A percentile compares a stretch with the other conserved stretches of the same genome.
Conservation (phyloP, 176 grass and related monocot genomes). For the Pontederia paniculata region DNA sequence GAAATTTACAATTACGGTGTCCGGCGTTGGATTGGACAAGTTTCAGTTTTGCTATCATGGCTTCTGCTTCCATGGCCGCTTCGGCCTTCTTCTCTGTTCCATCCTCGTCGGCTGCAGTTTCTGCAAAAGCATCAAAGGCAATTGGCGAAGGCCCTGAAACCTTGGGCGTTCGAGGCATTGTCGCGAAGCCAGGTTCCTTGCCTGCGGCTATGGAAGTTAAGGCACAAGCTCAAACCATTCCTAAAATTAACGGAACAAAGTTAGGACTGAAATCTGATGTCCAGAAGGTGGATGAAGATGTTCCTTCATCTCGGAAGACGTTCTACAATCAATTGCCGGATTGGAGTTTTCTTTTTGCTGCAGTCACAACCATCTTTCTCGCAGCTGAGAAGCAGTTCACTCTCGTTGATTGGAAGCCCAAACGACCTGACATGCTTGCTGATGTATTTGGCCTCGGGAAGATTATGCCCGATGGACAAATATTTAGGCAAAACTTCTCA, state of each 20-base stretch:
- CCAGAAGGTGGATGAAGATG: slow-evolving; percentile 23
- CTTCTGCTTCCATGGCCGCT: slow-evolving; percentile 34
- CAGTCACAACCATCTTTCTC: slow-evolving; percentile 86
- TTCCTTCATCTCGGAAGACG: slow-evolving; percentile 47
- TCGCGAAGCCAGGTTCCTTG: slow-evolving; percentile 40
- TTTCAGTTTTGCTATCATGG: slow-evolving; percentile 24
- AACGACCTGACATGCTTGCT: slow-evolving; percentile 88
- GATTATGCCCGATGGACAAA: slow-evolving; percentile 77
- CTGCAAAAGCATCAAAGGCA: slow-evolving; percentile 34
- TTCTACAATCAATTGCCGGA: slow-evolving; percentile 92
- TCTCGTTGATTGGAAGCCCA: slow-evolving; percentile 84
- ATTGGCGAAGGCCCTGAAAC: slow-evolving; percentile 41
- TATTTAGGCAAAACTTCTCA: slow-evolving; percentile 89
- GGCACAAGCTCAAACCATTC: slow-evolving; percentile 56
- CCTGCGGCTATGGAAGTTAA: slow-evolving; percentile 52
- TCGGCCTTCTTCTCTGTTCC: slow-evolving; percentile 48
- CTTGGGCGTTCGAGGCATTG: slow-evolving; percentile 48
- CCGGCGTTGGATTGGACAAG: too few relatives aligned
- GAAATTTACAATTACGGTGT: background rate
- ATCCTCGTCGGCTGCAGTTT: slow-evolving; percentile 22
- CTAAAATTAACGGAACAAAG: slow-evolving; percentile 78
- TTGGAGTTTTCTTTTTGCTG: slow-evolving; percentile 97
- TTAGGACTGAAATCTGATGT: slow-evolving; percentile 33
- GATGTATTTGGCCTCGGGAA: slow-evolving; percentile 81
- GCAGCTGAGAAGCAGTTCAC: slow-evolving; percentile 98